phyloP scores from a whole-genome alignment of 164 flowering plant genomes.

The Tinospora cordifolia region DNA sequence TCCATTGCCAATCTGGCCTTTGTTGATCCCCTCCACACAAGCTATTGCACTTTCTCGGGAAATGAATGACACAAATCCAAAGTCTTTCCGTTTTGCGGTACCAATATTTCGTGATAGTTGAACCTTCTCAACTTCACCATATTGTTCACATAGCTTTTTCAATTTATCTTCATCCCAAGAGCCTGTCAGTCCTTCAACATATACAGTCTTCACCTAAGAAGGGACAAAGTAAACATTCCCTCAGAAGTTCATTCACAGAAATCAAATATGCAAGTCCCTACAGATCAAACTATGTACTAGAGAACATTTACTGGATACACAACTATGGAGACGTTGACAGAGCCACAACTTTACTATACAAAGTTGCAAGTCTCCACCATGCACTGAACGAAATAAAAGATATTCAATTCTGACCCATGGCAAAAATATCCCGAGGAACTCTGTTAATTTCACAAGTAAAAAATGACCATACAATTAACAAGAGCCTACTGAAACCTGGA shows the following conservation, averaged over 20 bases:
- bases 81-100: conserved; percentile 26
- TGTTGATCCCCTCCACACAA: conserved; percentile 34
- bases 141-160: conserved; percentile 28
- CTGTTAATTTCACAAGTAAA: too few relatives aligned
- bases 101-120: conserved; percentile 27
- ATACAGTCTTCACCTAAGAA: conserved; percentile 35
- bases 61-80: conserved; percentile 33
- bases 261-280: not conserved
- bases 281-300: not conserved
- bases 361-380: not conserved
- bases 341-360: not conserved
- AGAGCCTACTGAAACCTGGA: too few relatives aligned
- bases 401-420: too few relatives aligned
- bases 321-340: not conserved
- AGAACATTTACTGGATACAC: not conserved
- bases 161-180: conserved; percentile 38
- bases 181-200: conserved; percentile 31
- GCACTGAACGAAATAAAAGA: too few relatives aligned
- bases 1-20: conserved; percentile 26
- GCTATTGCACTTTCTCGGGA: conserved; percentile 41
- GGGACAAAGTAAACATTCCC: not conserved
- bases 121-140: conserved; percentile 35
- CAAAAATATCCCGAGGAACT: too few relatives aligned
- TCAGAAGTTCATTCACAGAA: not conserved
- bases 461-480: too few relatives aligned